A percentile compares a stretch with the other conserved stretches of the same genome.
phyloP scores from a whole-genome alignment of 2,329 filamentous ascomycete species.

The Microsporum ferrugineum region DNA sequence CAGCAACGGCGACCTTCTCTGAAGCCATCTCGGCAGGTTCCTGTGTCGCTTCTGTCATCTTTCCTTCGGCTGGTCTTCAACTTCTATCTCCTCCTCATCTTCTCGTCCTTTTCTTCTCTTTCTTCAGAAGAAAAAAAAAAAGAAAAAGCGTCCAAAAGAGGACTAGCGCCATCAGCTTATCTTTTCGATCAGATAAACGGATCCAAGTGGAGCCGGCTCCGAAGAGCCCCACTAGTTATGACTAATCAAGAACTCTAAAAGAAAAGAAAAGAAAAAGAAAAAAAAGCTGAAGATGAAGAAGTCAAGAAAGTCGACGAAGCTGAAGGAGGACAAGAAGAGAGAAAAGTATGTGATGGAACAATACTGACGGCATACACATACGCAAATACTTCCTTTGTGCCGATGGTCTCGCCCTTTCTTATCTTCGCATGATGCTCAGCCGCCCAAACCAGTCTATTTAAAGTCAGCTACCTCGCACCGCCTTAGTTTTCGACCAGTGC shows the following conservation, averaged over 20 bases:
- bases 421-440: slow-evolving; percentile 2
- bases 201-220: slow-evolving; percentile 15
- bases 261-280: background rate
- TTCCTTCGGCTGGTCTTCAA: background rate
- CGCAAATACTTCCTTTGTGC: background rate
- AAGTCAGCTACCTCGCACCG: background rate
- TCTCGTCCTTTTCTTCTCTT: background rate
- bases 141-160: background rate
- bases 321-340: too few species aligned
- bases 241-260: background rate
- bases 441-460: background rate
- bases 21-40: background rate
- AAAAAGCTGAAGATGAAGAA: background rate
- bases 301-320: background rate
- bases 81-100: background rate
- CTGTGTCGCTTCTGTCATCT: background rate
- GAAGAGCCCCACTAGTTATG: background rate
- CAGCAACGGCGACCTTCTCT: slow-evolving; percentile 8
- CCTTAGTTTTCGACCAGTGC: background rate
- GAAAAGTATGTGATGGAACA: too few species aligned
- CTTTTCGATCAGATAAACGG: slow-evolving; percentile 30
- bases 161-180: slow-evolving; percentile 5
- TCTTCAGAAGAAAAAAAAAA: background rate
- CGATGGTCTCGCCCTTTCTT: background rate
- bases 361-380: too few species aligned